Conservation (phyloP, 129 eudicot genomes). For the Flaveria brownii region DNA sequence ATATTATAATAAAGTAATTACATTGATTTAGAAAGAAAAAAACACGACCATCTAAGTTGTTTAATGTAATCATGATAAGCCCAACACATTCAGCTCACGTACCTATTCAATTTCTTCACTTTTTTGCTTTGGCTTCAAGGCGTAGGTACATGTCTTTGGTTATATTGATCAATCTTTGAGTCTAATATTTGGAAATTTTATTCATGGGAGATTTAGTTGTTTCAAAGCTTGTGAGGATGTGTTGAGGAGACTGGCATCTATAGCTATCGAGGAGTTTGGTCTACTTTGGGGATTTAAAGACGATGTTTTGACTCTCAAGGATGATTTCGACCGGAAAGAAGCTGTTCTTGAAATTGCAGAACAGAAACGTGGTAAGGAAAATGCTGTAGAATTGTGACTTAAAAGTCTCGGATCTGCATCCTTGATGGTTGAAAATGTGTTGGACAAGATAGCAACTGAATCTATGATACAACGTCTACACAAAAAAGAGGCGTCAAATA, state of each 20-base stretch:
- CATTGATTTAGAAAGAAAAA: too few species aligned
- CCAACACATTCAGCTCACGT: too few species aligned
- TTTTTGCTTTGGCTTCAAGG: too few species aligned
- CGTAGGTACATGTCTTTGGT: too few species aligned
- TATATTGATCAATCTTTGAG: too few species aligned
- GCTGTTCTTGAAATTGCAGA: constrained; percentile 22
- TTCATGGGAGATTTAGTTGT: constrained; percentile 11
- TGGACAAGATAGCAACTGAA: neutral
- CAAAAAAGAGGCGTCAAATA: neutral
- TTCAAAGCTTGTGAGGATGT: constrained; percentile 23
- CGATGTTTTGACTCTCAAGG: constrained; percentile 17
- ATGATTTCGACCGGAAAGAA: neutral
- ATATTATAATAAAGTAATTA: too few species aligned
- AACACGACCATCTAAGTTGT: too few species aligned
- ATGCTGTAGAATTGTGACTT: constrained; percentile 8
- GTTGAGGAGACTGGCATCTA: neutral
- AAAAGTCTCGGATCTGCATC: constrained; percentile 12
- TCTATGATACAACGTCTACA: neutral
- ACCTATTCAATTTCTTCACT: too few species aligned
- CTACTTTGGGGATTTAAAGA: constrained; percentile 6
- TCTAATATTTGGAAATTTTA: too few species aligned
- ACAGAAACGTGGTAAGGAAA: neutral
- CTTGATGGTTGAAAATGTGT: constrained; percentile 15
- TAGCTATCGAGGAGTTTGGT: constrained; percentile 12
- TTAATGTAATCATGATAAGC: too few species aligned